These are phyloP conservation scores for Aspergillus pseudotamarii DNA, from an alignment of 2,329 filamentous ascomycete genomes.

Conservation along the genomic window DNA sequence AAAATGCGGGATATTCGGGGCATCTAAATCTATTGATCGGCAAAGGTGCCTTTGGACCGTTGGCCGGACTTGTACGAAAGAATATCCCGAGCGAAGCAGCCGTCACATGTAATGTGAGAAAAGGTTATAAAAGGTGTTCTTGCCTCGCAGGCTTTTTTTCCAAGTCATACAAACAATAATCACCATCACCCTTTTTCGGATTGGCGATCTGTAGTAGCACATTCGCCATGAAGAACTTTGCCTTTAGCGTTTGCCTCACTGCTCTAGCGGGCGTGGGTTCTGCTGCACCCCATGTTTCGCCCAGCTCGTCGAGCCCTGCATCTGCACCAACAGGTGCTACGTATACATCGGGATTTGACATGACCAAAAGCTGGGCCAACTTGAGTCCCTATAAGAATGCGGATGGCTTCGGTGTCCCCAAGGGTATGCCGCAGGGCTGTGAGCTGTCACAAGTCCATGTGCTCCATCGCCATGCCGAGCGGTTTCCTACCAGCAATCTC, in stretches of 20 bases:
- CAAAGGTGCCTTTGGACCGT: background rate
- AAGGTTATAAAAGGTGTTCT: background rate
- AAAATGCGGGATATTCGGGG: constrained; percentile 3
- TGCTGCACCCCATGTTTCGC: background rate
- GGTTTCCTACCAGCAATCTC: constrained; percentile 51
- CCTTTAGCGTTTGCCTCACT: background rate
- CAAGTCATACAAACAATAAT: background rate
- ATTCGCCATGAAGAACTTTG: constrained; percentile 1
- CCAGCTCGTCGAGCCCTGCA: background rate
- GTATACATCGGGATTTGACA: constrained; percentile 36
- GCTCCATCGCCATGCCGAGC: constrained; percentile 58
- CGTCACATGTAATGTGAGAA: background rate
- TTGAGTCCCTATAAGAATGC: constrained; percentile 34
- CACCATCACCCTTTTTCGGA: background rate
- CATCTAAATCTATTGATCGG: background rate
- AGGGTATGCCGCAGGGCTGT: constrained; percentile 58
- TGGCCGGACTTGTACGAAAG: background rate
- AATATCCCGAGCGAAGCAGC: background rate
- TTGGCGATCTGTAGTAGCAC: background rate
- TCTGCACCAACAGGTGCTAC: constrained; percentile 29
- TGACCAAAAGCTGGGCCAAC: constrained; percentile 36
- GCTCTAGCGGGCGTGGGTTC: constrained; percentile 3
- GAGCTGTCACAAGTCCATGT: constrained; percentile 58
- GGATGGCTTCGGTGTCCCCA: constrained; percentile 28
- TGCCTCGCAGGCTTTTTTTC: background rate